Conservation (phyloP, 228 moss, liverwort and hornwort species). For the Sphagnum magellanicum region DNA sequence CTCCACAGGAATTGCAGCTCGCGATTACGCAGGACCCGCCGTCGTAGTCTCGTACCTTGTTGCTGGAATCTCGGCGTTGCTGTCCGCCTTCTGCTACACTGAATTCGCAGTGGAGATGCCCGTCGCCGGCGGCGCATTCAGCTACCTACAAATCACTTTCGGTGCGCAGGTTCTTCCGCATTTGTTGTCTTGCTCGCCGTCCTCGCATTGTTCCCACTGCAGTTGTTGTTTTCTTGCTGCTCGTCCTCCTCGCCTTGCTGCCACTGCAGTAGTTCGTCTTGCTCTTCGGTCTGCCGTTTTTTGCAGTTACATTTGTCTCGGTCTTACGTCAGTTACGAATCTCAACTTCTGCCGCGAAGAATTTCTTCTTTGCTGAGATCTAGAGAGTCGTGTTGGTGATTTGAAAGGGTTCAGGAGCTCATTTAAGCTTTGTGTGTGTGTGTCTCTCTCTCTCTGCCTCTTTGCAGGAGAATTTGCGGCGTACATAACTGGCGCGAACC, state of each 20-base stretch:
- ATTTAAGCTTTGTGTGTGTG: too few species aligned
- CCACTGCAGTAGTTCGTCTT: too few species aligned
- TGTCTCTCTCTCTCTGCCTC: too few species aligned
- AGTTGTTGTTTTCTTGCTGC: too few species aligned
- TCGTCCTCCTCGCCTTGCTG: too few species aligned
- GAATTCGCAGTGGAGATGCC: slow-evolving; percentile 96
- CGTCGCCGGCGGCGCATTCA: slow-evolving; percentile 90
- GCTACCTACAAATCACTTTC: slow-evolving; percentile 84
- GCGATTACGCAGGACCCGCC: slow-evolving; percentile 61
- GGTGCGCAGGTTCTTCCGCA: slow-evolving; percentile 24
- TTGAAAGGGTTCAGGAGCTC: too few species aligned
- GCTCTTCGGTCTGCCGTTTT: too few species aligned
- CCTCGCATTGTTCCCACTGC: too few species aligned
- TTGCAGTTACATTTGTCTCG: too few species aligned
- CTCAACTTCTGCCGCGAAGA: background rate
- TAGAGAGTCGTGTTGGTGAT: background rate
- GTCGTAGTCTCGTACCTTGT: slow-evolving; percentile 72
- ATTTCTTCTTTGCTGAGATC: background rate
- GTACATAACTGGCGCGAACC: slow-evolving; percentile 84
- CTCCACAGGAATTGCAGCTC: slow-evolving; percentile 78
- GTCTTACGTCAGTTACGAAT: too few species aligned
- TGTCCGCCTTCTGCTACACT: slow-evolving; percentile 88
- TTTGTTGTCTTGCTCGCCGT: too few species aligned
- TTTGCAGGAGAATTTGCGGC: slow-evolving; percentile 72
- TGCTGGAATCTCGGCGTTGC: slow-evolving; percentile 74